These are phyloP conservation scores for Selenicereus undatus DNA, from an alignment of 148 eudicot species.

Conservation along the genomic window DNA sequence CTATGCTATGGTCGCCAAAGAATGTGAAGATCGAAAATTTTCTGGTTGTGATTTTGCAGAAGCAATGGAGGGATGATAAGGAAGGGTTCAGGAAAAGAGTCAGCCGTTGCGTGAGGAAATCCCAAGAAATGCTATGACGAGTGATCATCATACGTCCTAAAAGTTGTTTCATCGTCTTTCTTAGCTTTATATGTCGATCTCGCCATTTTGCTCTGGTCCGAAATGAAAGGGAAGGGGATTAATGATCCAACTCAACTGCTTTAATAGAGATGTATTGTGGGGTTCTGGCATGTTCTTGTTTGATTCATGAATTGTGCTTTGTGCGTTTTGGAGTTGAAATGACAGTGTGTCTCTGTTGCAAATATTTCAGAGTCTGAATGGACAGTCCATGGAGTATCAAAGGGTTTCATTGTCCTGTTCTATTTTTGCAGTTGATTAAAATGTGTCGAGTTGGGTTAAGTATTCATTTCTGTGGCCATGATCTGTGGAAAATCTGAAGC, in stretches of 20 bases:
- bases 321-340: slow-evolving; percentile 14
- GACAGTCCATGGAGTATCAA: background rate
- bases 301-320: background rate
- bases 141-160: background rate
- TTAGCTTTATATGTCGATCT: slow-evolving; percentile 10
- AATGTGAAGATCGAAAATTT: background rate
- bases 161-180: slow-evolving; percentile 10
- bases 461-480: no score
- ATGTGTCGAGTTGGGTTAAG: no score
- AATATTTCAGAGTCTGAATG: slow-evolving; percentile 5
- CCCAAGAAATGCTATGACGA: slow-evolving; percentile 45
- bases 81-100: slow-evolving; percentile 41
- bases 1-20: background rate
- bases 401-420: background rate
- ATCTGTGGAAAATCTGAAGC: no score
- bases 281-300: slow-evolving; percentile 13
- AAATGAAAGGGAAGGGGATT: background rate
- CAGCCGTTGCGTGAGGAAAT: slow-evolving; percentile 45
- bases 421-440: background rate
- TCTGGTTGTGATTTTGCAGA: slow-evolving; percentile 29
- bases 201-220: slow-evolving; percentile 9
- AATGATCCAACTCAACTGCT: slow-evolving; percentile 14
- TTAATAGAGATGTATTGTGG: slow-evolving; percentile 5
- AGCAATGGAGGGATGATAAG: slow-evolving; percentile 47
- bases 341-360: slow-evolving; percentile 12